Percentiles rank a stretch among this genome's conserved stretches.
phyloP scores from a whole-genome alignment of 306 rosid genomes.

The Corylus heterophylla region DNA sequence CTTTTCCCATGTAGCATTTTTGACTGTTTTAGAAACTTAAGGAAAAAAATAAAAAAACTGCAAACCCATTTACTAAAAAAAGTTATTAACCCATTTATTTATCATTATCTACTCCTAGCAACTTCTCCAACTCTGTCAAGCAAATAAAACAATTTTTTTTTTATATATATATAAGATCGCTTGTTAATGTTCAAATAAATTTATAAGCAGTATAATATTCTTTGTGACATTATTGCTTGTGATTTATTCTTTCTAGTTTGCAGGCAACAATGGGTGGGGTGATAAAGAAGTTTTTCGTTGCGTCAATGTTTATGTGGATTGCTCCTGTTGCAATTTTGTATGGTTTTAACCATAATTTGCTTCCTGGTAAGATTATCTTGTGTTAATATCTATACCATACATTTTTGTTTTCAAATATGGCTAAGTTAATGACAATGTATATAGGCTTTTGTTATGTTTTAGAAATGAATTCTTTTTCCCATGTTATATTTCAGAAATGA shows the following conservation, averaged over 20 bases:
- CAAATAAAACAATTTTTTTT: no score
- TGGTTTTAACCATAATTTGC: constrained; percentile 66
- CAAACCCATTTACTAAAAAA: no score
- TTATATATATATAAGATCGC: no score
- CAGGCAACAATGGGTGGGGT: constrained; percentile 54
- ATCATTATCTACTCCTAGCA: no score
- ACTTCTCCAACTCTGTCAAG: no score
- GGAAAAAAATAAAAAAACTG: no score
- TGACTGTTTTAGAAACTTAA: no score
- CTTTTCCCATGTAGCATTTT: no score
- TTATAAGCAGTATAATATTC: not conserved
- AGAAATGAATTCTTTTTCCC: not conserved
- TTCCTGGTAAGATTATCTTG: constrained; percentile 62
- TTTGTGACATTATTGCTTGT: not conserved
- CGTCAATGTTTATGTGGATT: constrained; percentile 77
- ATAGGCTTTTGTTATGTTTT: not conserved
- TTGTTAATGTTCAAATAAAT: no score
- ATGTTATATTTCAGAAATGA: not conserved
- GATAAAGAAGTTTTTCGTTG: constrained; percentile 61
- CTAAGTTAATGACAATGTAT: not conserved
- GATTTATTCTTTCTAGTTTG: constrained; percentile 27
- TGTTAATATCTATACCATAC: not conserved
- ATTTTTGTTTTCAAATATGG: not conserved
- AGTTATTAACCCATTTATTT: no score
- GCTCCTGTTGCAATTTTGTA: constrained; percentile 68